Evolutionary conservation across 2,329 filamentous ascomycete genomes (phyloP).

Genomic region (Fusarium sp.): DNA sequence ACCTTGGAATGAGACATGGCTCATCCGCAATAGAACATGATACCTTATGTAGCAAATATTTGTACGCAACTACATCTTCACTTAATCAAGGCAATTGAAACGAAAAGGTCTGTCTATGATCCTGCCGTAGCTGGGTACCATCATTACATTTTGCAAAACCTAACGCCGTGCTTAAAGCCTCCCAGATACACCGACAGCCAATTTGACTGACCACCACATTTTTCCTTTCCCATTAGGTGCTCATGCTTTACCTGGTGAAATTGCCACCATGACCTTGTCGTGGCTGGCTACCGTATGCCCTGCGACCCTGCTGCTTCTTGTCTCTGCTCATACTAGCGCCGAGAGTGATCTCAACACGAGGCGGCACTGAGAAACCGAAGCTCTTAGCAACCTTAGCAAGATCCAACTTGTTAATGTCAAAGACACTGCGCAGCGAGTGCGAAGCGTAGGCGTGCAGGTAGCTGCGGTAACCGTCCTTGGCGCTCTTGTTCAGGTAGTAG

Average conservation of each 20-base stretch:
- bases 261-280: slow-evolving; percentile 59
- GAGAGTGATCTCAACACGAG: slow-evolving; percentile 84
- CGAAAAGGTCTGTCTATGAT: slow-evolving; percentile 31
- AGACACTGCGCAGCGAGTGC: slow-evolving; percentile 67
- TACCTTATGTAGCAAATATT: neutral
- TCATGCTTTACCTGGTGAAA: slow-evolving; percentile 39
- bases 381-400: slow-evolving; percentile 85
- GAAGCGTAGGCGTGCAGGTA: slow-evolving; percentile 96
- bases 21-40: neutral
- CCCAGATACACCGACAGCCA: slow-evolving; percentile 36
- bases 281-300: slow-evolving; percentile 83
- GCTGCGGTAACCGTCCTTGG: slow-evolving; percentile 82
- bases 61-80: slow-evolving; percentile 1
- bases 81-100: slow-evolving; percentile 7
- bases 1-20: neutral
- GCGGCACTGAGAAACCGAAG: slow-evolving; percentile 83
- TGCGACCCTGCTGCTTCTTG: slow-evolving; percentile 70
- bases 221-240: slow-evolving; percentile 3
- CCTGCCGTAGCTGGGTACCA: slow-evolving; percentile 35
- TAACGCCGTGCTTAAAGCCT: slow-evolving; percentile 47
- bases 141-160: slow-evolving; percentile 47
- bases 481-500: slow-evolving; percentile 94
- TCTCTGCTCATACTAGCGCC: slow-evolving; percentile 81
- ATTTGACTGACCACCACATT: slow-evolving; percentile 25
- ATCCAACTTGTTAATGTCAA: slow-evolving; percentile 86